phyloP scores from a whole-genome alignment of 2,329 filamentous ascomycete genomes.

The Hymenoscyphus occultus region DNA sequence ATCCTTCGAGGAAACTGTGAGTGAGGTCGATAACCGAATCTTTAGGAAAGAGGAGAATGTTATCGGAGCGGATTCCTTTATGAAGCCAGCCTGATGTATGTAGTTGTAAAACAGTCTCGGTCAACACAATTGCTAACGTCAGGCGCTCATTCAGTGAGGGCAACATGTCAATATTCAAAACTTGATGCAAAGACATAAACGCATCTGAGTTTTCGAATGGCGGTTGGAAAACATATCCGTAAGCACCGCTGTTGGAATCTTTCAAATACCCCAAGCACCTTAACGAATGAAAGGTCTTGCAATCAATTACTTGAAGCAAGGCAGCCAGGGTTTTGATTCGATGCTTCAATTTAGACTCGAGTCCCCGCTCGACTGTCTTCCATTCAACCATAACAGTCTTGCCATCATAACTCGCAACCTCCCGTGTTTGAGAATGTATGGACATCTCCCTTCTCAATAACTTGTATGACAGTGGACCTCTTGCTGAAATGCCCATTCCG shows the following conservation, averaged over 20 bases:
- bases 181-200: slow-evolving; percentile 12
- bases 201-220: slow-evolving; percentile 8
- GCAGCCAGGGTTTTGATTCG: slow-evolving; percentile 19
- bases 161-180: slow-evolving; percentile 3
- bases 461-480: neutral
- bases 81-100: slow-evolving; percentile 24
- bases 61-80: slow-evolving; percentile 22
- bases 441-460: slow-evolving; percentile 5
- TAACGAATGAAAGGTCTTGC: slow-evolving; percentile 18
- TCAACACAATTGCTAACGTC: slow-evolving; percentile 14
- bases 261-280: slow-evolving; percentile 17
- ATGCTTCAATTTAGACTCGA: slow-evolving; percentile 14
- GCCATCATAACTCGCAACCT: slow-evolving; percentile 19
- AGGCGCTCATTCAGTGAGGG: slow-evolving; percentile 14
- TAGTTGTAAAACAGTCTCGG: slow-evolving; percentile 17
- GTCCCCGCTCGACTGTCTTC: slow-evolving; percentile 15
- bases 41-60: slow-evolving; percentile 21
- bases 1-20: slow-evolving; percentile 15
- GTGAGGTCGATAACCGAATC: neutral
- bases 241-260: slow-evolving; percentile 12
- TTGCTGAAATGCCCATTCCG: neutral
- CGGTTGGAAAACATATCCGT: slow-evolving; percentile 19
- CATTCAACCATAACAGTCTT: slow-evolving; percentile 19
- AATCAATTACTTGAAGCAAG: slow-evolving; percentile 14
- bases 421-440: slow-evolving; percentile 1